Evolutionary conservation across 306 rosid species (phyloP).

Genomic region (Glycine latifolia): DNA sequence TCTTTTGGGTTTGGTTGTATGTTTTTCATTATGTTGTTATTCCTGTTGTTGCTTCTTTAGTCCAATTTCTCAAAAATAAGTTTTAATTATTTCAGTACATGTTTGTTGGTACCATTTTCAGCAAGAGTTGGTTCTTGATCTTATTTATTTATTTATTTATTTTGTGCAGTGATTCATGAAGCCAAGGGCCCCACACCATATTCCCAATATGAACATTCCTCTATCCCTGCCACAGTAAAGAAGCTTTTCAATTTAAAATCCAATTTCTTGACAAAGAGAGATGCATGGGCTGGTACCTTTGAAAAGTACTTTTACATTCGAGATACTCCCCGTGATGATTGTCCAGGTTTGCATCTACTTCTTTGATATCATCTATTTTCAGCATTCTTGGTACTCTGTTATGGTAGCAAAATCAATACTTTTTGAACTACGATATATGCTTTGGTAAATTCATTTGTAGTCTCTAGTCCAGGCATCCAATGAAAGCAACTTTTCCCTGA

Average conservation of each 20-base stretch:
- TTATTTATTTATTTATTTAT: background rate
- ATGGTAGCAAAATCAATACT: background rate
- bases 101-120: background rate
- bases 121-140: conserved; percentile 25
- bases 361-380: background rate
- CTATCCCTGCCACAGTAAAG: conserved; percentile 91
- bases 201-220: conserved; percentile 91
- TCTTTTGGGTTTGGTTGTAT: background rate
- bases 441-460: conserved; percentile 5
- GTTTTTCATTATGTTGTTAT: background rate
- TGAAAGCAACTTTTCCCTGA: background rate
- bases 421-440: conserved; percentile 5
- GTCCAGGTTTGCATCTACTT: conserved; percentile 78
- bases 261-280: conserved; percentile 95
- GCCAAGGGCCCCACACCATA: conserved; percentile 82
- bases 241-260: conserved; percentile 92
- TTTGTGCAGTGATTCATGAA: conserved; percentile 76
- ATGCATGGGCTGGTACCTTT: conserved; percentile 97
- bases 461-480: background rate
- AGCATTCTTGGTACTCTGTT: background rate
- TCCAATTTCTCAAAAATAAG: background rate
- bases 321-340: conserved; percentile 79
- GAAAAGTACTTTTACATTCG: conserved; percentile 79
- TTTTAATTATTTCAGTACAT: conserved; percentile 1
- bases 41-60: background rate